phyloP scores from a whole-genome alignment of 2,329 filamentous ascomycete species.

The Colletotrichum sp. region DNA sequence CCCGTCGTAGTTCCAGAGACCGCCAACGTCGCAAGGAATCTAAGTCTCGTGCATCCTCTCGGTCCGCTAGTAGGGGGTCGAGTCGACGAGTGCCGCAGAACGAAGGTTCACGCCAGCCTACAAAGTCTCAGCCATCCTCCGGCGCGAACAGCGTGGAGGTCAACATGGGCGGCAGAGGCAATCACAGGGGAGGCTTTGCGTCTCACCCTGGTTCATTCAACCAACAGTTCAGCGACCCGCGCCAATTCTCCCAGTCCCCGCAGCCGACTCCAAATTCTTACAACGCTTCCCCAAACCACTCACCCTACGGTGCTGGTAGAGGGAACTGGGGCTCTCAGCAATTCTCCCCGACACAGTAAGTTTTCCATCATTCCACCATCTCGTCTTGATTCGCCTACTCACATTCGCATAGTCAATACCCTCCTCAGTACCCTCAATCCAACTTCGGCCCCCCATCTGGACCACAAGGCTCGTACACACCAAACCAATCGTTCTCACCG shows the following conservation, averaged over 20 bases:
- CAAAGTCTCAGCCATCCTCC: conserved; percentile 28
- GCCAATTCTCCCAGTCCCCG: conserved; percentile 63
- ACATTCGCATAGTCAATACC: conserved; percentile 59
- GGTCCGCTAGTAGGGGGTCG: conserved; percentile 21
- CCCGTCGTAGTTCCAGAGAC: conserved; percentile 9
- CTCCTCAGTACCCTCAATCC: conserved; percentile 63
- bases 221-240: conserved; percentile 36
- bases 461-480: conserved; percentile 60
- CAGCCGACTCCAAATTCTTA: conserved; percentile 59
- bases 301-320: conserved; percentile 61
- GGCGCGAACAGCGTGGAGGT: conserved; percentile 39
- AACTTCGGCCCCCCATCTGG: conserved; percentile 58
- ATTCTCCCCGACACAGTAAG: conserved; percentile 40
- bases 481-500: conserved; percentile 51
- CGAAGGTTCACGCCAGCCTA: conserved; percentile 3
- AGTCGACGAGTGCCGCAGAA: conserved; percentile 3
- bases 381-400: background rate
- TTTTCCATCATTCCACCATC: background rate
- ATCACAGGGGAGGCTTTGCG: conserved; percentile 33
- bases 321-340: conserved; percentile 55
- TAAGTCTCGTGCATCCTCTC: conserved; percentile 10
- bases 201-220: conserved; percentile 37
- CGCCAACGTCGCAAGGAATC: background rate
- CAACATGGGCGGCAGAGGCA: conserved; percentile 37
- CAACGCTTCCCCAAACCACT: conserved; percentile 63